These are phyloP conservation scores for Gossypium lobatum DNA, from an alignment of 441 rosid species.

Conservation along the genomic window DNA sequence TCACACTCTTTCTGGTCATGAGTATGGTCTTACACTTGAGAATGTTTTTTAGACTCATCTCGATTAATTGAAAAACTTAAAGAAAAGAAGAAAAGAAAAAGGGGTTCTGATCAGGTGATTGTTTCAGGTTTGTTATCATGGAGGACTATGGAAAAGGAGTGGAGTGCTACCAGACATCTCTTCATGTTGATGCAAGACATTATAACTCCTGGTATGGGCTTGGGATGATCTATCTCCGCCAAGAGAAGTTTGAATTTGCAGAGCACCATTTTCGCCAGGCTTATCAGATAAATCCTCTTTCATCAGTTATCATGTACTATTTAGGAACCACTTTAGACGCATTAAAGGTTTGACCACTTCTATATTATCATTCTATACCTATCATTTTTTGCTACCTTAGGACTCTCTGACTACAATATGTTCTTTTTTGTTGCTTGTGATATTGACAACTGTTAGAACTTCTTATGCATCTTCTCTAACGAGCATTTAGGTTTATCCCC, in stretches of 20 bases:
- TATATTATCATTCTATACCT: background rate
- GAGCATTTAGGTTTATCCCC: background rate
- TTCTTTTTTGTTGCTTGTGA: background rate
- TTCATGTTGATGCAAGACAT: constrained; percentile 70
- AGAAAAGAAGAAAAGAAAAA: background rate
- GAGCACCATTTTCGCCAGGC: constrained; percentile 87
- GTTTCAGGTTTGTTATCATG: constrained; percentile 59
- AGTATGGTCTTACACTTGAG: constrained; percentile 43
- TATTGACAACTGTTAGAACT: background rate
- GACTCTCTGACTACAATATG: background rate
- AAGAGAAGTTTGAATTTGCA: constrained; percentile 80
- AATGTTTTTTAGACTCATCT: constrained; percentile 2
- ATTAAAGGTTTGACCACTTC: constrained; percentile 43
- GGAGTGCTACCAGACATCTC: constrained; percentile 75
- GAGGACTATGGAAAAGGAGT: constrained; percentile 80
- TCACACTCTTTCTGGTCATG: constrained; percentile 91
- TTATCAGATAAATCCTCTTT: constrained; percentile 60
- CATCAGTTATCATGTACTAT: constrained; percentile 90
- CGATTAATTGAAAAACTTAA: background rate
- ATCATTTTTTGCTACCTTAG: background rate
- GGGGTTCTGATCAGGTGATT: constrained; percentile 6
- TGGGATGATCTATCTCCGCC: constrained; percentile 79
- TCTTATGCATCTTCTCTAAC: constrained; percentile 1
- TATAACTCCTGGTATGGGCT: constrained; percentile 95
- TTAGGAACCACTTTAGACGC: constrained; percentile 78